These are phyloP conservation scores for Beauveria caledonica DNA, from an alignment of 2,329 filamentous ascomycete species.

Conservation along the genomic window DNA sequence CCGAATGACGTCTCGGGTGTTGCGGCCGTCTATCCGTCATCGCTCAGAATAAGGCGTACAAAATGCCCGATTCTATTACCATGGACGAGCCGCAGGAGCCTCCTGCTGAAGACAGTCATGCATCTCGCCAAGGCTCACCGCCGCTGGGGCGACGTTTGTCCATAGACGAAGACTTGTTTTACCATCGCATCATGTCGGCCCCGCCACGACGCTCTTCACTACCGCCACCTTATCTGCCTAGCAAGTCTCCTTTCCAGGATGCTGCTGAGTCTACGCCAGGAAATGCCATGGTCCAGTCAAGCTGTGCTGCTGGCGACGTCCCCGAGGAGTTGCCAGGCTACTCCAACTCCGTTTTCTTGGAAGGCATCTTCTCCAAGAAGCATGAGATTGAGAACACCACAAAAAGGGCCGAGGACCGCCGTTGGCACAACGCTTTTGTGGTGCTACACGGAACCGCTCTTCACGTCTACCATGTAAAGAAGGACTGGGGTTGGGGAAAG, in stretches of 20 bases:
- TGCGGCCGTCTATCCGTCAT: conserved; percentile 1
- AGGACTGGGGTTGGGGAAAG: conserved; percentile 43
- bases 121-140: conserved; percentile 19
- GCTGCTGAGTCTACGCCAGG: not conserved
- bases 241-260: conserved; percentile 6
- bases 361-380: conserved; percentile 53
- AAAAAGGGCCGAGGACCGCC: conserved; percentile 51
- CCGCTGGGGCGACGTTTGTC: conserved; percentile 40
- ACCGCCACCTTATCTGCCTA: conserved; percentile 38
- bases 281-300: not conserved
- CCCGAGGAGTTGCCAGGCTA: conserved; percentile 47
- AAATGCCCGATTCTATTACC: conserved; percentile 17
- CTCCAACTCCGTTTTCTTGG: conserved; percentile 45
- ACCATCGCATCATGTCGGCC: conserved; percentile 42
- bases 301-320: conserved; percentile 20
- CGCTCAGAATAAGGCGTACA: conserved; percentile 17
- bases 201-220: conserved; percentile 35
- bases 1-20: conserved; percentile 1
- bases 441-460: conserved; percentile 61
- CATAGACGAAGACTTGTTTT: conserved; percentile 47
- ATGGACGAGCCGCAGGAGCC: conserved; percentile 26
- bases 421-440: conserved; percentile 57
- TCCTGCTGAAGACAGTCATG: conserved; percentile 26
- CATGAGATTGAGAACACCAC: conserved; percentile 59
- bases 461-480: conserved; percentile 56